Percentiles rank a stretch among this genome's conserved stretches.
These are phyloP conservation scores for Cyathus striatus DNA, from an alignment of 768 basidiomycete species.

Conservation along the genomic window DNA sequence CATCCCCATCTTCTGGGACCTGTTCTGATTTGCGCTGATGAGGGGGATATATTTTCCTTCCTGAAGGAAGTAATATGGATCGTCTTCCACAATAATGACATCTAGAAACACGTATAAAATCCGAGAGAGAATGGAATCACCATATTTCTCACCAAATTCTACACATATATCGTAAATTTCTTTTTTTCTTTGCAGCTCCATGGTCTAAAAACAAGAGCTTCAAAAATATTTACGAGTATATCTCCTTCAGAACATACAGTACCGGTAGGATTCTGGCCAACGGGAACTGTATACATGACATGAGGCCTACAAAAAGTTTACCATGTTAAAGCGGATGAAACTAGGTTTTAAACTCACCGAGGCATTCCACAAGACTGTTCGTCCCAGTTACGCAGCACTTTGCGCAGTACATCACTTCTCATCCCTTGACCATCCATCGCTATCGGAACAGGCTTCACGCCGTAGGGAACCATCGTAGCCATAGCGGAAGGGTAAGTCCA, in stretches of 20 bases:
- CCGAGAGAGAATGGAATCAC: neutral
- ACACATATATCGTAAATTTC: constrained; percentile 80
- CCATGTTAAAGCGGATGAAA: neutral
- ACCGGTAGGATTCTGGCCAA: constrained; percentile 86
- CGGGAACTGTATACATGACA: constrained; percentile 70
- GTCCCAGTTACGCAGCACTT: constrained; percentile 64
- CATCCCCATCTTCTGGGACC: constrained; percentile 25
- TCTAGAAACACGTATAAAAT: constrained; percentile 28
- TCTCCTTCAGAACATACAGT: constrained; percentile 34
- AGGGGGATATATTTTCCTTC: constrained; percentile 47
- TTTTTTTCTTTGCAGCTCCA: constrained; percentile 60
- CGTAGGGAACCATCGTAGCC: constrained; percentile 28
- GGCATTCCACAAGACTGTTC: constrained; percentile 46
- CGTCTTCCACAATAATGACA: constrained; percentile 78
- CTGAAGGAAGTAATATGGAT: constrained; percentile 78
- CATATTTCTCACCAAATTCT: constrained; percentile 59
- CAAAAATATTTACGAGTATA: neutral
- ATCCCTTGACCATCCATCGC: constrained; percentile 71
- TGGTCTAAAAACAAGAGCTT: constrained; percentile 37
- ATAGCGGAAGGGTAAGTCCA: constrained; percentile 70
- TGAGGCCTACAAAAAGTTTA: constrained; percentile 43
- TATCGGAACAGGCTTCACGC: constrained; percentile 46
- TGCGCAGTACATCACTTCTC: constrained; percentile 53
- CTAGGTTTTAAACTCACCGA: constrained; percentile 31
- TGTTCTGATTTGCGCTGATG: constrained; percentile 8